phyloP scores from a whole-genome alignment of 129 eudicot genomes.

The Lonicera japonica region DNA sequence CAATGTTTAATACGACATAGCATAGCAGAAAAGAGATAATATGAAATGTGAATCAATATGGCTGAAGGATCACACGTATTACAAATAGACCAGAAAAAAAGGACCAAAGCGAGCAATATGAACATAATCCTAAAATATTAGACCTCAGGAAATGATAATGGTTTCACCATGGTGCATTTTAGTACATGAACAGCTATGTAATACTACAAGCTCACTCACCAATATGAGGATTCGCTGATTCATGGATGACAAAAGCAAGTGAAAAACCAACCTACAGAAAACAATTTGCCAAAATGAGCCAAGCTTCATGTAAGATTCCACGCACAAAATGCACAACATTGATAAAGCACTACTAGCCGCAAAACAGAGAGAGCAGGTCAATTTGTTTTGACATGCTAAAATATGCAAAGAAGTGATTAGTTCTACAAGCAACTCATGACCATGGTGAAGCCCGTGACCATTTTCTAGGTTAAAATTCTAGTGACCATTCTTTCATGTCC shows the following conservation, averaged over 20 bases:
- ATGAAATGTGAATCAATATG: too few relatives aligned
- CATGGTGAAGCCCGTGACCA: too few relatives aligned
- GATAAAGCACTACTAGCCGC: conserved; percentile 1
- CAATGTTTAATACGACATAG: too few relatives aligned
- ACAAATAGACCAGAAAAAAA: neutral
- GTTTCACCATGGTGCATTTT: neutral
- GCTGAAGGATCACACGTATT: neutral
- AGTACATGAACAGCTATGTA: neutral
- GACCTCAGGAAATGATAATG: neutral
- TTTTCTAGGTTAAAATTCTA: too few relatives aligned
- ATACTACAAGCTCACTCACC: conserved; percentile 43
- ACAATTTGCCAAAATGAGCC: conserved; percentile 4
- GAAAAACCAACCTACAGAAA: conserved; percentile 77
- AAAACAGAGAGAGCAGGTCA: neutral
- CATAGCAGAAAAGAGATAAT: too few relatives aligned
- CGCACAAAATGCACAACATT: neutral
- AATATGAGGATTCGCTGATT: conserved; percentile 97
- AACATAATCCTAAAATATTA: neutral
- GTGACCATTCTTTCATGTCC: too few relatives aligned
- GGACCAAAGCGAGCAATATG: neutral
- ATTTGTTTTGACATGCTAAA: conserved; percentile 6
- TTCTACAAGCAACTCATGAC: too few relatives aligned
- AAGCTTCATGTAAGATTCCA: neutral
- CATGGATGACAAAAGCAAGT: conserved; percentile 98
- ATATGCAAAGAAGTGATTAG: neutral